Conservation (phyloP, 805 yeast species). For the Teunomyces pallodes region DNA sequence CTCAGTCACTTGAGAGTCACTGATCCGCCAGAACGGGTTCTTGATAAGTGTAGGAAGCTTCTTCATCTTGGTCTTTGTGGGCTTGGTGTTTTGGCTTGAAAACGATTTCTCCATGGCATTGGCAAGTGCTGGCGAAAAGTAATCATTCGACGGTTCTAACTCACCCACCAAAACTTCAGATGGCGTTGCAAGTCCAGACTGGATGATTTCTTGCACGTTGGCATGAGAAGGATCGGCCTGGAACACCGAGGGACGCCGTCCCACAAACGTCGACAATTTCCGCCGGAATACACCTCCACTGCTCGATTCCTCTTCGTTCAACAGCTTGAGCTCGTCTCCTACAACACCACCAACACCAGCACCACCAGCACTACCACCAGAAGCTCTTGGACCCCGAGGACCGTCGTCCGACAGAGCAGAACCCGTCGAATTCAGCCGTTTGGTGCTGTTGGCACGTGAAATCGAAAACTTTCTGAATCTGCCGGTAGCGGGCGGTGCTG, state of each 20-base stretch:
- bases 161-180: slow-evolving; percentile 39
- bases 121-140: slow-evolving; percentile 18
- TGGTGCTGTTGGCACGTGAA: slow-evolving; percentile 4
- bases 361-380: too few species aligned
- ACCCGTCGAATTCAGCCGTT: background rate
- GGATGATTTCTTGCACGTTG: slow-evolving; percentile 36
- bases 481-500: background rate
- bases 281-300: slow-evolving; percentile 29
- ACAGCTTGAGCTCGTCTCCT: background rate
- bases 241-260: slow-evolving; percentile 38
- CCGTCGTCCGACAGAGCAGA: background rate
- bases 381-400: background rate
- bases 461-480: slow-evolving; percentile 7
- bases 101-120: slow-evolving; percentile 1
- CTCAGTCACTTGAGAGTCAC: slow-evolving; percentile 73
- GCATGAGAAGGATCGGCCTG: slow-evolving; percentile 38
- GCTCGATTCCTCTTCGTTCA: slow-evolving; percentile 5
- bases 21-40: slow-evolving; percentile 79
- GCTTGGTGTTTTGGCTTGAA: background rate
- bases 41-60: slow-evolving; percentile 55
- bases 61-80: slow-evolving; percentile 39
- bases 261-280: slow-evolving; percentile 38
- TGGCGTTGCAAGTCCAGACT: slow-evolving; percentile 41
- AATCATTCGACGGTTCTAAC: slow-evolving; percentile 20
- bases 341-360: too few species aligned